These are phyloP conservation scores for Helicostylum pulchrum DNA, from an alignment of 192 early-diverging fungal species.

Conservation along the genomic window DNA sequence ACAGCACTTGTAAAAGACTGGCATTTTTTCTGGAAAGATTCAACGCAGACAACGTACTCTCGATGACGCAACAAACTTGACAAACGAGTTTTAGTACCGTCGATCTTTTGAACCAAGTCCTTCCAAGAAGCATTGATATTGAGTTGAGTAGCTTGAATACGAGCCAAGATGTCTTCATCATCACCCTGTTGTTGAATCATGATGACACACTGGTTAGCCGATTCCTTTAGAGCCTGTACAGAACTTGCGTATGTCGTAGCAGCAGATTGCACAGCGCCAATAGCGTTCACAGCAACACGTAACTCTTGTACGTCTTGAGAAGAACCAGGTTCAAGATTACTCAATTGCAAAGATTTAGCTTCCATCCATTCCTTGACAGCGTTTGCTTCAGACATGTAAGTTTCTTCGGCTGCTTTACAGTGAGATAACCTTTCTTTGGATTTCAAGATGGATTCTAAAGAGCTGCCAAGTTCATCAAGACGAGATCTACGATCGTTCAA, in stretches of 20 bases:
- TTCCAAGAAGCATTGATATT: slow-evolving; percentile 20
- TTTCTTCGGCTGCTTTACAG: slow-evolving; percentile 16
- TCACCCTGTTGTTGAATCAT: slow-evolving; percentile 17
- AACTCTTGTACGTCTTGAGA: neutral
- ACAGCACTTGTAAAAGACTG: neutral
- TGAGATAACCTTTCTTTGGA: slow-evolving; percentile 27
- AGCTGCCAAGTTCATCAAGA: slow-evolving; percentile 17
- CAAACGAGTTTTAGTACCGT: neutral
- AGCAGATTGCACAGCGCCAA: slow-evolving; percentile 15
- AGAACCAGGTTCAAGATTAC: neutral
- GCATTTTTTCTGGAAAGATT: neutral
- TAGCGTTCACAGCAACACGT: slow-evolving; percentile 1
- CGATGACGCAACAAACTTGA: neutral
- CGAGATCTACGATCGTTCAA: slow-evolving; percentile 8
- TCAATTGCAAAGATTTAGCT: neutral
- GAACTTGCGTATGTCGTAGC: slow-evolving; percentile 10
- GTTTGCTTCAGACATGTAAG: slow-evolving; percentile 19
- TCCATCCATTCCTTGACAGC: slow-evolving; percentile 24
- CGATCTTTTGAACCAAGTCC: neutral
- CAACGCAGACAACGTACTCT: neutral
- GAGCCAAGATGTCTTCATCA: slow-evolving; percentile 2
- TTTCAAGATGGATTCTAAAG: slow-evolving; percentile 23
- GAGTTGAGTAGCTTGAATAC: slow-evolving; percentile 8
- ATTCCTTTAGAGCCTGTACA: slow-evolving; percentile 21
- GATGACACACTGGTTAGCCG: neutral